Conservation (phyloP, 2,329 filamentous ascomycete genomes). For the Purpureocillium lavendulum region DNA sequence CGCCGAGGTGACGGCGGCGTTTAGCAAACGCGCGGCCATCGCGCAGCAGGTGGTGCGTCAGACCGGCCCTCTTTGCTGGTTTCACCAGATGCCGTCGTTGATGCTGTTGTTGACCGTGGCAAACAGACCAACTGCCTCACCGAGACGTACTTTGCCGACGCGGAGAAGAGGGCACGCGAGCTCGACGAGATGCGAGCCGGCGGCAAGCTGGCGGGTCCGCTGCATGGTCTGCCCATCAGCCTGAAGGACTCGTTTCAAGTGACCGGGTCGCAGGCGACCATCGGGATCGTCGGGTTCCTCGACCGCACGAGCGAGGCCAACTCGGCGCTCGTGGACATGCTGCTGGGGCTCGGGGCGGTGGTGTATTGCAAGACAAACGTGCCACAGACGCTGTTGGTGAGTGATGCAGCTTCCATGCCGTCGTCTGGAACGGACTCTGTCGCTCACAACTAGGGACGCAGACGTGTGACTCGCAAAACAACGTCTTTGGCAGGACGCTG, state of each 20-base stretch:
- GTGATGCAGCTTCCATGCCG: background rate
- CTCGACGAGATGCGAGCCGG: conserved; percentile 8
- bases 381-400: conserved; percentile 54
- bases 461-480: conserved; percentile 30
- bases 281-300: conserved; percentile 17
- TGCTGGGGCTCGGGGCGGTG: conserved; percentile 17
- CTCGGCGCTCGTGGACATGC: conserved; percentile 14
- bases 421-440: no score
- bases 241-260: conserved; percentile 16
- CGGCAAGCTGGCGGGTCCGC: conserved; percentile 10
- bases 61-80: no score
- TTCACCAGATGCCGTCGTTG: no score
- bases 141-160: conserved; percentile 36
- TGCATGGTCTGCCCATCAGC: conserved; percentile 16
- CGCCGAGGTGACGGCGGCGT: conserved; percentile 25
- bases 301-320: conserved; percentile 10
- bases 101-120: no score
- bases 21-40: conserved; percentile 18
- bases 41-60: conserved; percentile 18
- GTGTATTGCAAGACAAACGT: conserved; percentile 38
- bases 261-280: conserved; percentile 13
- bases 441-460: no score
- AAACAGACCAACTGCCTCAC: conserved; percentile 27
- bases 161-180: conserved; percentile 6
- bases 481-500: conserved; percentile 16